These are phyloP conservation scores for Withania somnifera DNA, from an alignment of 305 asterid genomes.

Conservation along the genomic window DNA sequence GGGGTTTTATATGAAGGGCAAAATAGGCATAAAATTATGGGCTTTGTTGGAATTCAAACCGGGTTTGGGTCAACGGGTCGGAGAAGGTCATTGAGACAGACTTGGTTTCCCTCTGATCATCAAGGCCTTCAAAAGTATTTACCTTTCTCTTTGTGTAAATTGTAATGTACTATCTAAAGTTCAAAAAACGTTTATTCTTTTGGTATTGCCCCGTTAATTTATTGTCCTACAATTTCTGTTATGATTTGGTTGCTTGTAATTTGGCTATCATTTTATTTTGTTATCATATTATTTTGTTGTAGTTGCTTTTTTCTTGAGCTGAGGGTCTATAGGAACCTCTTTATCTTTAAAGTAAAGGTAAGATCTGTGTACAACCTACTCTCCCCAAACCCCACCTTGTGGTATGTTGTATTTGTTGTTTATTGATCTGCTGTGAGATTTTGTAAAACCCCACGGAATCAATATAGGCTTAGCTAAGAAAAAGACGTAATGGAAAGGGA, in stretches of 20 bases:
- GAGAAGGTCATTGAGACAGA: conserved; percentile 59
- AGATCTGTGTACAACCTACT: no score
- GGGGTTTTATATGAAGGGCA: conserved; percentile 25
- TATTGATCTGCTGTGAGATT: not conserved
- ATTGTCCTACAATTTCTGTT: no score
- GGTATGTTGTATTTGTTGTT: not conserved
- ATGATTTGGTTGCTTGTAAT: no score
- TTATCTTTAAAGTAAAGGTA: no score
- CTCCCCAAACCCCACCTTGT: no score
- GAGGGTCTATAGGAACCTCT: no score
- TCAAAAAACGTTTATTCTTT: not conserved
- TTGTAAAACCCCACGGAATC: not conserved
- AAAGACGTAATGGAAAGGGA: not conserved
- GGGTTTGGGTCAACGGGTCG: conserved; percentile 82
- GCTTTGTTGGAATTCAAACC: conserved; percentile 89
- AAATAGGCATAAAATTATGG: conserved; percentile 78
- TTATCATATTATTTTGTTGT: not conserved
- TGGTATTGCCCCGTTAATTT: no score
- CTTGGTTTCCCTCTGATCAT: conserved; percentile 93
- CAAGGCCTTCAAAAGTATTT: conserved; percentile 63
- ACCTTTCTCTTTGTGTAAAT: not conserved
- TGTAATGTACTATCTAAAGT: not conserved
- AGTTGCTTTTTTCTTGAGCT: no score
- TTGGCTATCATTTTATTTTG: no score
- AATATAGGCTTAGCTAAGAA: no score